A percentile compares a stretch with the other conserved stretches of the same genome.
Conservation (phyloP, 1,139 yeast genomes). For the Hemisphaericaspora xylofermentans region DNA sequence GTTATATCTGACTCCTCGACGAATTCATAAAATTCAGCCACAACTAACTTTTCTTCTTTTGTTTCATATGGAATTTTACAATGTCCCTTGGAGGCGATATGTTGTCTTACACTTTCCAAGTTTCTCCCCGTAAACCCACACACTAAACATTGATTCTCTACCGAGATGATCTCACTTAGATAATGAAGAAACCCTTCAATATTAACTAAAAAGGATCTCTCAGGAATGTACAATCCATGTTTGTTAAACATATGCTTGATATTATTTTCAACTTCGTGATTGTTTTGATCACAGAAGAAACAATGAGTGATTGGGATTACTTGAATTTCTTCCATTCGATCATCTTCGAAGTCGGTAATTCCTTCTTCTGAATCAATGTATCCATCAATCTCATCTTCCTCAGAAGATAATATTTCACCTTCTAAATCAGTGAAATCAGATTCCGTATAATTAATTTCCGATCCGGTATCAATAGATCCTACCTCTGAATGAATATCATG, state of each 20-base stretch:
- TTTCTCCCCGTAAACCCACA: slow-evolving; percentile 55
- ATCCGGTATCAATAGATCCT: slow-evolving; percentile 42
- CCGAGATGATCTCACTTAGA: slow-evolving; percentile 42
- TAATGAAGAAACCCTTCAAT: slow-evolving; percentile 45
- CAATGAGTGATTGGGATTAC: slow-evolving; percentile 36
- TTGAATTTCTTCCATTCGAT: slow-evolving; percentile 22
- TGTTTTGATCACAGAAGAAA: slow-evolving; percentile 41
- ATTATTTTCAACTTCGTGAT: slow-evolving; percentile 41
- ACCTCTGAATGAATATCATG: slow-evolving; percentile 22
- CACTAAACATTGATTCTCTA: slow-evolving; percentile 50
- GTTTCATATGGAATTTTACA: slow-evolving; percentile 55
- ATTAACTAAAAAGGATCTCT: slow-evolving; percentile 40
- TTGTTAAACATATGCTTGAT: slow-evolving; percentile 46
- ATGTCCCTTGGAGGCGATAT: slow-evolving; percentile 52
- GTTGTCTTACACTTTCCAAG: slow-evolving; percentile 53
- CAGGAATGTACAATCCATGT: slow-evolving; percentile 55
- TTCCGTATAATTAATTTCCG: slow-evolving; percentile 49
- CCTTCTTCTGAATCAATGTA: slow-evolving; percentile 7
- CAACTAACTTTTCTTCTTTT: slow-evolving; percentile 37
- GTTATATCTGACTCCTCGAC: slow-evolving; percentile 17
- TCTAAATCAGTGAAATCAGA: slow-evolving; percentile 40
- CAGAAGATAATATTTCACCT: slow-evolving; percentile 16
- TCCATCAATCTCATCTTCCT: slow-evolving; percentile 9
- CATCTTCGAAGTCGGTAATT: slow-evolving; percentile 25
- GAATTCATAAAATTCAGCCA: slow-evolving; percentile 48